phyloP scores from a whole-genome alignment of 768 basidiomycete species.

The Amanita phalloides region DNA sequence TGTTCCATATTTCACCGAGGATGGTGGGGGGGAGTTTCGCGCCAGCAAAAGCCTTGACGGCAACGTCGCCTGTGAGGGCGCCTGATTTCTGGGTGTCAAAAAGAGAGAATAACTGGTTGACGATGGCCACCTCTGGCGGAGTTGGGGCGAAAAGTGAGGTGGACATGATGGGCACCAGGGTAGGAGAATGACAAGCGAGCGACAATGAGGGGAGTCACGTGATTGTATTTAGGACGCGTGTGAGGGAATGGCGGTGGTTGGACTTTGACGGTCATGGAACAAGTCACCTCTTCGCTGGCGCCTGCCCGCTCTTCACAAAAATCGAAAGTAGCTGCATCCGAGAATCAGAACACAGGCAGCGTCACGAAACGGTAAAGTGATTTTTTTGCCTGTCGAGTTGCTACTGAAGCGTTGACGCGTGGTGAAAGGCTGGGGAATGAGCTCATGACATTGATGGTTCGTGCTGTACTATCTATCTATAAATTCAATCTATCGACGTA shows the following conservation, averaged over 20 bases:
- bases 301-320: constrained; percentile 51
- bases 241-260: not conserved
- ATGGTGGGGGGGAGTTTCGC: constrained; percentile 68
- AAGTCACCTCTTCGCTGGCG: constrained; percentile 54
- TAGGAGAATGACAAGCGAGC: not conserved
- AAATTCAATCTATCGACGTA: not conserved
- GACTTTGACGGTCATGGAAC: constrained; percentile 45
- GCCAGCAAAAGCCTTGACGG: constrained; percentile 76
- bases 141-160: constrained; percentile 32
- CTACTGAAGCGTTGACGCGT: constrained; percentile 4
- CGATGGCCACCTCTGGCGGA: constrained; percentile 44
- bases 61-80: constrained; percentile 83
- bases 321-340: constrained; percentile 37
- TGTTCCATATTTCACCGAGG: constrained; percentile 89
- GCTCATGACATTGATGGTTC: constrained; percentile 83
- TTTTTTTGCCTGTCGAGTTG: constrained; percentile 3
- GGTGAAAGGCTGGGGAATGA: constrained; percentile 61
- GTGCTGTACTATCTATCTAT: constrained; percentile 11
- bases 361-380: constrained; percentile 66
- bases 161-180: constrained; percentile 26
- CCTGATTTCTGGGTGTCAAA: constrained; percentile 75
- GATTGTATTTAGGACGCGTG: constrained; percentile 3
- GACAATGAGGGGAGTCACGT: not conserved
- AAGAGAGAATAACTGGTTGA: constrained; percentile 60
- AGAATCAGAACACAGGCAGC: constrained; percentile 56